phyloP scores from a whole-genome alignment of 2,329 filamentous ascomycete genomes.

The Ustilaginoidea virens region DNA sequence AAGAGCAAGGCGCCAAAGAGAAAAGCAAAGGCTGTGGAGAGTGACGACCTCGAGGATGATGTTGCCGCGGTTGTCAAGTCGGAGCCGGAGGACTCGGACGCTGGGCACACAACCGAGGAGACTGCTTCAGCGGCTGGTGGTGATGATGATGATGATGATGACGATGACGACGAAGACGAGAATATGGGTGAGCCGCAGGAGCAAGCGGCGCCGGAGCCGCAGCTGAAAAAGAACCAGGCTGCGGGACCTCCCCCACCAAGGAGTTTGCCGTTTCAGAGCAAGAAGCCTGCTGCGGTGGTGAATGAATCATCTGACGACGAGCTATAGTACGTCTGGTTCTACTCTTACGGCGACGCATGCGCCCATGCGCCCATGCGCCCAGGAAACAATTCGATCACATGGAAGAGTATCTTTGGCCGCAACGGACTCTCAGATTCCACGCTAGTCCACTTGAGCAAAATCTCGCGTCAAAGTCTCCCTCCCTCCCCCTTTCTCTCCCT shows the following conservation, averaged over 20 bases:
- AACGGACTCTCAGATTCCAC: too few species aligned
- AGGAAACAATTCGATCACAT: too few species aligned
- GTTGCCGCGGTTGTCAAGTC: conserved; percentile 21
- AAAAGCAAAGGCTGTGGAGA: conserved; percentile 28
- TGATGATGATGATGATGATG: conserved; percentile 20
- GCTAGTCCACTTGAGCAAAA: too few species aligned
- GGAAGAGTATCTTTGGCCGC: too few species aligned
- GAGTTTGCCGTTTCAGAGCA: conserved; percentile 28
- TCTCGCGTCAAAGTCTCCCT: too few species aligned
- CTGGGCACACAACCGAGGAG: conserved; percentile 23
- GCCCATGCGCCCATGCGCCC: too few species aligned
- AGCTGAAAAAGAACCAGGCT: conserved; percentile 8
- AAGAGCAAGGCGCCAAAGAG: conserved; percentile 32
- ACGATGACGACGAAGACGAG: conserved; percentile 9
- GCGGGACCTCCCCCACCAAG: conserved; percentile 22
- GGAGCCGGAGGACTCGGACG: conserved; percentile 23
- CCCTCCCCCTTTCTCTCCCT: conserved; percentile 10
- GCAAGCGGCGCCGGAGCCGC: background rate
- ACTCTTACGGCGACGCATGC: too few species aligned
- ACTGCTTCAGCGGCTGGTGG: conserved; percentile 28
- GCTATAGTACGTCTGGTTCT: conserved; percentile 17
- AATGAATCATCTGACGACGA: conserved; percentile 43
- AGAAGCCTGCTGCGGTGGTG: conserved; percentile 12
- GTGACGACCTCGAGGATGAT: conserved; percentile 28
- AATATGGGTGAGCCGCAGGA: background rate